phyloP scores from a whole-genome alignment of 208 protist genomes.

The Leishmania martiniquensis region DNA sequence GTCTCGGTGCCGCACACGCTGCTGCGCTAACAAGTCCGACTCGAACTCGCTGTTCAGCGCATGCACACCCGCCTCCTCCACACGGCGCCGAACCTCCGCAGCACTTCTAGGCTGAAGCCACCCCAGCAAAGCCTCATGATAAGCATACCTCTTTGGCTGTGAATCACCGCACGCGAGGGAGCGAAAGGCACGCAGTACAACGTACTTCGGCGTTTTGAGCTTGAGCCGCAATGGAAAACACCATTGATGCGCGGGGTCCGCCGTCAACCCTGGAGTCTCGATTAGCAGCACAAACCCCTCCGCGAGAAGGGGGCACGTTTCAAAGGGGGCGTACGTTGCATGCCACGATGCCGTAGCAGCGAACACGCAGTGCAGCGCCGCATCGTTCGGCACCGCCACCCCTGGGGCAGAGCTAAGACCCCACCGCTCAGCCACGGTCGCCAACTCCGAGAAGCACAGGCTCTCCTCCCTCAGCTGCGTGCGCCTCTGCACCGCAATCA shows the following conservation, averaged over 20 bases:
- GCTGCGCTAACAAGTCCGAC: conserved; percentile 20
- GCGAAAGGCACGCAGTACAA: conserved; percentile 78
- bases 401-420: conserved; percentile 47
- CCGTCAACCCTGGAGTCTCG: conserved; percentile 24
- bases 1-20: conserved; percentile 42
- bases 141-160: conserved; percentile 38
- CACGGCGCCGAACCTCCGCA: conserved; percentile 5
- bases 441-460: conserved; percentile 36
- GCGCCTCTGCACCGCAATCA: conserved; percentile 64
- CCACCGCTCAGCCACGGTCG: conserved; percentile 37
- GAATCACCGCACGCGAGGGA: conserved; percentile 67
- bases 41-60: conserved; percentile 51
- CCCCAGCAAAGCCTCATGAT: conserved; percentile 52
- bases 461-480: conserved; percentile 51
- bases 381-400: conserved; percentile 10
- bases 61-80: conserved; percentile 39
- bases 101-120: conserved; percentile 40
- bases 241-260: conserved; percentile 23
- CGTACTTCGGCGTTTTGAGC: conserved; percentile 79
- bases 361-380: conserved; percentile 39
- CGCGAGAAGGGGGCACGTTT: conserved; percentile 36
- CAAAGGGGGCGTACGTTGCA: conserved; percentile 32
- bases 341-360: conserved; percentile 38
- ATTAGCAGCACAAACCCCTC: conserved; percentile 86
- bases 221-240: conserved; percentile 76